Evolutionary conservation across 371 early-diverging fungal species (phyloP).

Genomic region (Caulochytrium protostelioides): DNA sequence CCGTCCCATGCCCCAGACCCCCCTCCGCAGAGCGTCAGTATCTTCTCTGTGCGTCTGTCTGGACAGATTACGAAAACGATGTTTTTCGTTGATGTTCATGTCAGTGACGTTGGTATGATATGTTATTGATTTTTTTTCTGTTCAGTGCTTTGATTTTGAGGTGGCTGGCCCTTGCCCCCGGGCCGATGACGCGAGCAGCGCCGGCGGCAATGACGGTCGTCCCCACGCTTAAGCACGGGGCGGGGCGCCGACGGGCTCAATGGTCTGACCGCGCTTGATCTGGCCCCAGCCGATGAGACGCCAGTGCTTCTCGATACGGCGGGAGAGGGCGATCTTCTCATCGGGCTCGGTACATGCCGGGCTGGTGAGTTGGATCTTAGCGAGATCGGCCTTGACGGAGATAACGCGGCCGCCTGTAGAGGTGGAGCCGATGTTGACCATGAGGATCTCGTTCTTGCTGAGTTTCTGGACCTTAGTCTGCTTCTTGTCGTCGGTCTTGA

Average conservation of each 20-base stretch:
- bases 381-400: conserved; percentile 77
- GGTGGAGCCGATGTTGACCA: conserved; percentile 97
- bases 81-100: too few species aligned
- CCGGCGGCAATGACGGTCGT: too few species aligned
- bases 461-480: conserved; percentile 85
- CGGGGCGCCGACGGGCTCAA: conserved; percentile 25
- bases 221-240: too few species aligned
- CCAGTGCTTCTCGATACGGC: conserved; percentile 99
- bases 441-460: conserved; percentile 79
- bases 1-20: too few species aligned
- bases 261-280: conserved; percentile 67
- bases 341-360: conserved; percentile 96
- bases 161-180: too few species aligned
- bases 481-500: conserved; percentile 89
- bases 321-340: conserved; percentile 93
- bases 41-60: too few species aligned
- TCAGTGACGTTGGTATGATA: too few species aligned
- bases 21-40: too few species aligned
- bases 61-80: too few species aligned
- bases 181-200: too few species aligned
- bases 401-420: conserved; percentile 94
- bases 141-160: too few species aligned
- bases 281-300: conserved; percentile 96
- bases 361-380: conserved; percentile 78
- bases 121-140: too few species aligned